Base-by-base conservation (phyloP, 2,329 filamentous ascomycete species). In the Cercospora sp. region DNA sequence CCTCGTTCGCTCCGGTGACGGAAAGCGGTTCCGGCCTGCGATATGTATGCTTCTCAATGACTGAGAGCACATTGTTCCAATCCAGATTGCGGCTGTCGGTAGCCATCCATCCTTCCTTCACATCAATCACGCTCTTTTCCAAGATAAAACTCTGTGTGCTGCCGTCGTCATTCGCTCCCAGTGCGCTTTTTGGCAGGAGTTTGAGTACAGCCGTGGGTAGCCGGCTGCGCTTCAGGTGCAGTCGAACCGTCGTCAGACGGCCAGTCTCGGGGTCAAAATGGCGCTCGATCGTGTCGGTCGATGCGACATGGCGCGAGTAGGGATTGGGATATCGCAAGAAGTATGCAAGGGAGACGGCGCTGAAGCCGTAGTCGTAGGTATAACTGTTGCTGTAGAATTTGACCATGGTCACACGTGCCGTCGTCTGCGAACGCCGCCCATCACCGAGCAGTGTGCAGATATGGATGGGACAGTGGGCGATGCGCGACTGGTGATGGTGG, bases 281-380 rank as follows among this genome's bases (percentile, higher is more conserved):
- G 72, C 89, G 90, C 60, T 88, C 87, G 78, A 95, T 92, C 75
- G 91, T 93, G 80, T 95, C 92, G 79, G 91, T 93, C 77, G 90
- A 92, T 74, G 93, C 83, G 63, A 95, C 92, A 82, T 95, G 92
- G 71, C 87, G 89, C 72, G 89, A 90, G 82, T 94, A 94, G 6
- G 92, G 92, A 77, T 94, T 95, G 72, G 91, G 93, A 81, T 95
- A 95, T 72, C 92, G 91, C 60, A 95, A 89, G 81, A 94, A 95
- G 85, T 93, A 95, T 81, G 92, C 92, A 79, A 95, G 89, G 60
- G 91, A 93, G 70, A 95, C 92, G 78, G 91, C 91, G 70, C 91
- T 89, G 82, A 94, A 94, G 60, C 91, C 90, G 80, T 94, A 92
- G 72, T 89, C 86, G 84, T 94, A 93, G 75, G 86, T 87, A 79